A percentile compares a stretch with the other conserved stretches of the same genome.
phyloP scores from a whole-genome alignment of 2,329 filamentous ascomycete genomes.

The Colletotrichum abscissum region DNA sequence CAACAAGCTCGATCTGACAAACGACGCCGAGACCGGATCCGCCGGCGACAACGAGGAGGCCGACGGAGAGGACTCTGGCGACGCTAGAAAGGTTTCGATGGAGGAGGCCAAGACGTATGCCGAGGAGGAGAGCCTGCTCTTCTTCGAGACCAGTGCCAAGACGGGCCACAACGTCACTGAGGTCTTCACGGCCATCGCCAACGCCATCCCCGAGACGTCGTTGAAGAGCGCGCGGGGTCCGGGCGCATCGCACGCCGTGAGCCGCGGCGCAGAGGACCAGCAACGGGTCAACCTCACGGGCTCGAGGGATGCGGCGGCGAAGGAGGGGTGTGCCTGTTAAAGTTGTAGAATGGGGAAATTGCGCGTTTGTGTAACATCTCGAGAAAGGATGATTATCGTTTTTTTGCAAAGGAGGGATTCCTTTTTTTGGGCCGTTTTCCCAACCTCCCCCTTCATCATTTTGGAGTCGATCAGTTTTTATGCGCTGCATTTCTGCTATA shows the following conservation, averaged over 20 bases:
- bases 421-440: neutral
- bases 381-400: neutral
- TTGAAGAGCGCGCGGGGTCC: slow-evolving; percentile 88
- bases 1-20: slow-evolving; percentile 94
- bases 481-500: slow-evolving; percentile 34
- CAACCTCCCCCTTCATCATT: neutral
- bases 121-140: slow-evolving; percentile 91
- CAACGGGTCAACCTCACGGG: slow-evolving; percentile 86
- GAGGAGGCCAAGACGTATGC: slow-evolving; percentile 93
- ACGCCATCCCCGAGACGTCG: slow-evolving; percentile 96
- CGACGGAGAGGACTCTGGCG: slow-evolving; percentile 72
- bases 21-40: slow-evolving; percentile 65
- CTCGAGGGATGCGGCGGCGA: slow-evolving; percentile 77
- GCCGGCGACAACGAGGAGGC: slow-evolving; percentile 58
- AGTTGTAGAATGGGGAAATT: slow-evolving; percentile 26
- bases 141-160: slow-evolving; percentile 99
- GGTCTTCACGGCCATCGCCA: slow-evolving; percentile 98
- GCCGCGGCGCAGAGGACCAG: slow-evolving; percentile 69
- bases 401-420: slow-evolving; percentile 29
- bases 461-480: slow-evolving; percentile 32
- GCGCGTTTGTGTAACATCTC: neutral
- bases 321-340: slow-evolving; percentile 92
- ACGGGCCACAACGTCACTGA: slow-evolving; percentile 93
- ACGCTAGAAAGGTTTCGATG: slow-evolving; percentile 89
- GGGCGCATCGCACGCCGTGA: slow-evolving; percentile 68